Evolutionary conservation across 164 flowering plant genomes (phyloP), one percentile per base, ranked within the genome.

Genomic region (Nymphaea thermarum): DNA sequence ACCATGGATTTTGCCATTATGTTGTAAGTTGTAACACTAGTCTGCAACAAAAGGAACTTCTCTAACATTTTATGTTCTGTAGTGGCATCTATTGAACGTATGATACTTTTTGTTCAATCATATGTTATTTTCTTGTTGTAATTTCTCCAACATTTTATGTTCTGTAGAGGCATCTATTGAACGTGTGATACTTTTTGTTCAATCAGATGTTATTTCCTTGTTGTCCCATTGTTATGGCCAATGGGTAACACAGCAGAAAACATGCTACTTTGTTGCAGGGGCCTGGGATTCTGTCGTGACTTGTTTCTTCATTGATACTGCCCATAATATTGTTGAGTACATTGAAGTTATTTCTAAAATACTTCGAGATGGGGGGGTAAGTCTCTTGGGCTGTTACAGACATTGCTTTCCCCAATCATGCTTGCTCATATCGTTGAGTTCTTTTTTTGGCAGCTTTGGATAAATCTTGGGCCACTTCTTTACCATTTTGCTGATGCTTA

Each of bases 251-350:
- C 36, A 25, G 36, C 12, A 12, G 55, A 47, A 7, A 47, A 45
- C 5, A 47, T 47, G 7, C 11, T 2, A 12, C 4, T 47, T 47
- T 36, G 47, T 14, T 80, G 79, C 89, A 94, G 98, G 99, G 67
- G 74, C 68, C 63, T 94, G 98, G 99, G 99, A 95, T 86, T 86
- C 88, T 25, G 89, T 95, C 60, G 99, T 92, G 67, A 95, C 99
- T 25, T 95, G 98, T 73, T 95, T 95, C 80, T 95, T 95, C 78
- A 76, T 92, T 43, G 98, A 95, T 76, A 95, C 99, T 2, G 99
- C 99, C 43, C 99, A 92, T 71, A 95, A 95, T 70, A 80, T 95
- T 71, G 76, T 89, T 42, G 96, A 92, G 75, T 95, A 92, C 82
- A 90, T 95, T 66, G 99, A 95, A 67, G 84, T 86, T 62, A 88